phyloP scores from a whole-genome alignment of 2,329 filamentous ascomycete species.

The Colletotrichum endophyticum region DNA sequence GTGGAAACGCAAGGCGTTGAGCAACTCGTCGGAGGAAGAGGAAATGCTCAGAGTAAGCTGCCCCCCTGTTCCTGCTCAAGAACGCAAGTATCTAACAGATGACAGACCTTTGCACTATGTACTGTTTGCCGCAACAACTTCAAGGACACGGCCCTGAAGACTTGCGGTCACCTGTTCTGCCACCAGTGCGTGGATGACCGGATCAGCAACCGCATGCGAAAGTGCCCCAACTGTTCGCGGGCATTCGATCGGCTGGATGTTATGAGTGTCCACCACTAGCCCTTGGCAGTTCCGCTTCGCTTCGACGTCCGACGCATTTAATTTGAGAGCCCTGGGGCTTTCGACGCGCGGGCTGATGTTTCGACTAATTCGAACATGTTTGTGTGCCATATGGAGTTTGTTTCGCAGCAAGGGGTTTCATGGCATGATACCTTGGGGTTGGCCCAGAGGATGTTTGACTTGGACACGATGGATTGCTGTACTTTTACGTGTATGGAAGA shows the following conservation, averaged over 20 bases:
- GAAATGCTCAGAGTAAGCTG: slow-evolving; percentile 83
- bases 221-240: slow-evolving; percentile 93
- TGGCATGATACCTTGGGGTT: slow-evolving; percentile 22
- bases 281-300: not conserved
- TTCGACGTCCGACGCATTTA: not conserved
- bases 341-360: not conserved
- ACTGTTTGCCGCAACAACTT: slow-evolving; percentile 92
- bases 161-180: slow-evolving; percentile 95
- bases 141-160: slow-evolving; percentile 92
- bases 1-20: slow-evolving; percentile 83
- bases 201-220: slow-evolving; percentile 86
- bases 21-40: slow-evolving; percentile 82
- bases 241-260: slow-evolving; percentile 91
- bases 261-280: slow-evolving; percentile 69
- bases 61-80: not conserved
- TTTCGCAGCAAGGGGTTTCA: slow-evolving; percentile 12
- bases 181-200: slow-evolving; percentile 88
- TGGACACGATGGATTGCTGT: slow-evolving; percentile 22
- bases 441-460: slow-evolving; percentile 9
- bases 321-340: not conserved
- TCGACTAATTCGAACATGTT: slow-evolving; percentile 1
- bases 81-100: slow-evolving; percentile 24
- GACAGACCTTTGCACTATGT: slow-evolving; percentile 64
- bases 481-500: slow-evolving; percentile 24
- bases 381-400: slow-evolving; percentile 17